Conservation (phyloP, 1,284 basidiomycete species). For the Exobasidium rhododendri region DNA sequence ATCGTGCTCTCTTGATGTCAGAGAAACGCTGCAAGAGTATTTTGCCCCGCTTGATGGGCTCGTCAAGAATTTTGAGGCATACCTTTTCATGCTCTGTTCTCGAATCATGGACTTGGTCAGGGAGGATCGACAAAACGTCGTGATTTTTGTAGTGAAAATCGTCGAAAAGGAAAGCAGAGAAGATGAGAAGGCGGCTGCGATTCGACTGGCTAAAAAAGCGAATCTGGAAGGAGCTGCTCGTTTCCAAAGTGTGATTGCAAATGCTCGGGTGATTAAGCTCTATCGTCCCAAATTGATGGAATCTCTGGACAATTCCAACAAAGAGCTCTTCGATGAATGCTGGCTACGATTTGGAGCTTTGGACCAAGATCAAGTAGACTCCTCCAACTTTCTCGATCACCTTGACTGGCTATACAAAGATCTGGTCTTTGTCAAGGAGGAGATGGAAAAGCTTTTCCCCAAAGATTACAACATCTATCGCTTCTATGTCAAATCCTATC, state of each 20-base stretch:
- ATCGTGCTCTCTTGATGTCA: conserved; percentile 66
- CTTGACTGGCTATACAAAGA: conserved; percentile 92
- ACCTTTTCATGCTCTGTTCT: conserved; percentile 73
- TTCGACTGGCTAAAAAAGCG: conserved; percentile 89
- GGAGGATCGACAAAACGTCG: conserved; percentile 73
- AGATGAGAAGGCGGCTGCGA: conserved; percentile 94
- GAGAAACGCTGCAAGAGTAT: conserved; percentile 69
- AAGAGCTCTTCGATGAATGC: conserved; percentile 69
- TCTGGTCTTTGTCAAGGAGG: conserved; percentile 80
- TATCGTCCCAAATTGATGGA: conserved; percentile 88
- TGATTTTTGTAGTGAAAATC: conserved; percentile 89
- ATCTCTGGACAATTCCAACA: conserved; percentile 74
- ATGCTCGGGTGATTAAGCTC: conserved; percentile 86
- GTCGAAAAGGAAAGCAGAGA: conserved; percentile 87
- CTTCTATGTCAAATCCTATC: conserved; percentile 83
- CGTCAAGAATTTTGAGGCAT: conserved; percentile 79
- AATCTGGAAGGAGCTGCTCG: conserved; percentile 59
- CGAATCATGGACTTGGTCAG: conserved; percentile 74
- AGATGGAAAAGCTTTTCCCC: conserved; percentile 86
- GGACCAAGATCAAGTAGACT: conserved; percentile 58
- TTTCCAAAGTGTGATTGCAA: conserved; percentile 44
- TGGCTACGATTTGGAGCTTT: conserved; percentile 61
- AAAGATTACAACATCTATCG: conserved; percentile 81
- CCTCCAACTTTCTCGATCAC: conserved; percentile 71
- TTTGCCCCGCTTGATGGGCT: conserved; percentile 85